Conservation (phyloP, 2,329 filamentous ascomycete species). For the Zarea fungicola region DNA sequence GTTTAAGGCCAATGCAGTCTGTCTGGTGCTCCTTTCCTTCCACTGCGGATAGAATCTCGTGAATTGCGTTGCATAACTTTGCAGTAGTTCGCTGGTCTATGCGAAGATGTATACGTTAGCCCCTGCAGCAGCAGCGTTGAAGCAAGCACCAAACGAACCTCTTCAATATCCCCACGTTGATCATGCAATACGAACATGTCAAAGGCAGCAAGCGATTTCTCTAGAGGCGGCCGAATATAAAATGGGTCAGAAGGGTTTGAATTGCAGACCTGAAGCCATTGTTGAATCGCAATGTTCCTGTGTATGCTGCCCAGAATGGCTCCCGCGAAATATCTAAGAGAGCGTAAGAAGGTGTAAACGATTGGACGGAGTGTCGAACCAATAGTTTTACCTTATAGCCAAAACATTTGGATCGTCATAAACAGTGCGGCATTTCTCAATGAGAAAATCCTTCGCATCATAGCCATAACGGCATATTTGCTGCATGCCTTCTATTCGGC, state of each 20-base stretch:
- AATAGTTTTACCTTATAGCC: slow-evolving; percentile 54
- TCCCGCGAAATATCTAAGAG: slow-evolving; percentile 64
- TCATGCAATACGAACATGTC: slow-evolving; percentile 84
- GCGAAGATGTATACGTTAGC: background rate
- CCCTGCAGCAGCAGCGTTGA: slow-evolving; percentile 14
- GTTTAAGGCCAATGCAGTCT: slow-evolving; percentile 63
- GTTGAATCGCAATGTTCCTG: slow-evolving; percentile 68
- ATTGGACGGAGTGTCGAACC: background rate
- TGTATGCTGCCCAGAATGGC: slow-evolving; percentile 75
- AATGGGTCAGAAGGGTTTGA: slow-evolving; percentile 28
- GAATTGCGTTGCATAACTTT: slow-evolving; percentile 57
- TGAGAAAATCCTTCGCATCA: slow-evolving; percentile 80
- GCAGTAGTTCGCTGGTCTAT: slow-evolving; percentile 62
- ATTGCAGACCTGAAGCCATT: slow-evolving; percentile 51
- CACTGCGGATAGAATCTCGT: slow-evolving; percentile 47
- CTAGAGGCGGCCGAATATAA: slow-evolving; percentile 49
- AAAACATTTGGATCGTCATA: slow-evolving; percentile 66
- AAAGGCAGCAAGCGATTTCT: slow-evolving; percentile 73
- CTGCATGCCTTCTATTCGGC: slow-evolving; percentile 64
- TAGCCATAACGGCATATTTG: slow-evolving; percentile 69
- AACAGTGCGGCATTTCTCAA: slow-evolving; percentile 57
- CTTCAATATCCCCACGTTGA: slow-evolving; percentile 65
- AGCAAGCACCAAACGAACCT: slow-evolving; percentile 44
- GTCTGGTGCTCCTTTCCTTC: slow-evolving; percentile 52
- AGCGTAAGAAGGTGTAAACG: slow-evolving; percentile 25